Conservation (phyloP, 441 rosid species). For the Macaranga tanarius region DNA sequence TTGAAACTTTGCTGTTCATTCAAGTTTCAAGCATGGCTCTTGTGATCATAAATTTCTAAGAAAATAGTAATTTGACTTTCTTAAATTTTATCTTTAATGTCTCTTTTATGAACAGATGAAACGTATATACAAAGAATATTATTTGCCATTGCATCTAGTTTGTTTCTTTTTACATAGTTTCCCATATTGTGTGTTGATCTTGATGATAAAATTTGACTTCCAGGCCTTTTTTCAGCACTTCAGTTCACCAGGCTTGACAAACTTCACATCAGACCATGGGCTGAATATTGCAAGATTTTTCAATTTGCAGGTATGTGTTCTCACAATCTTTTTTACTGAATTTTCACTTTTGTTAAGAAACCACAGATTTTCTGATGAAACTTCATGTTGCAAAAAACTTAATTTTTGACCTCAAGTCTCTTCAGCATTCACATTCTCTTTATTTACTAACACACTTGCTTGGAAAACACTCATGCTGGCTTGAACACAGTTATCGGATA, state of each 20-base stretch:
- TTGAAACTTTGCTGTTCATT: neutral
- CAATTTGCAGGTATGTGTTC: constrained; percentile 39
- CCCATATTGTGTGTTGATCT: neutral
- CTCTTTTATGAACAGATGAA: neutral
- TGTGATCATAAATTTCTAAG: neutral
- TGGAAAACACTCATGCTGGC: neutral
- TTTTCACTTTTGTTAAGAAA: constrained; percentile 5
- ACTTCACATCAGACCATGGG: constrained; percentile 23
- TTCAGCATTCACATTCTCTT: neutral
- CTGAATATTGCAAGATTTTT: constrained; percentile 20
- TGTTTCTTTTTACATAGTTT: neutral
- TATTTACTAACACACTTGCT: constrained; percentile 9
- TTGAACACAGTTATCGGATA: neutral
- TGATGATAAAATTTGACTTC: constrained; percentile 2
- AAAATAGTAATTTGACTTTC: neutral
- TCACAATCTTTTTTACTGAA: constrained; percentile 18
- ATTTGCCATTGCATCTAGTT: neutral
- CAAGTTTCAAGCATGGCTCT: neutral
- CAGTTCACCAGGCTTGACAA: constrained; percentile 22
- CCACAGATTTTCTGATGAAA: neutral
- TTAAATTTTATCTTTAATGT: neutral
- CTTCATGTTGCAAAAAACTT: neutral
- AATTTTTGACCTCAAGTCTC: neutral
- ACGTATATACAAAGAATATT: neutral
- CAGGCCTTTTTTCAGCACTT: constrained; percentile 28